Evolutionary conservation across 257 asterid genomes (phyloP).

Genomic region (Penstemon davidsonii): DNA sequence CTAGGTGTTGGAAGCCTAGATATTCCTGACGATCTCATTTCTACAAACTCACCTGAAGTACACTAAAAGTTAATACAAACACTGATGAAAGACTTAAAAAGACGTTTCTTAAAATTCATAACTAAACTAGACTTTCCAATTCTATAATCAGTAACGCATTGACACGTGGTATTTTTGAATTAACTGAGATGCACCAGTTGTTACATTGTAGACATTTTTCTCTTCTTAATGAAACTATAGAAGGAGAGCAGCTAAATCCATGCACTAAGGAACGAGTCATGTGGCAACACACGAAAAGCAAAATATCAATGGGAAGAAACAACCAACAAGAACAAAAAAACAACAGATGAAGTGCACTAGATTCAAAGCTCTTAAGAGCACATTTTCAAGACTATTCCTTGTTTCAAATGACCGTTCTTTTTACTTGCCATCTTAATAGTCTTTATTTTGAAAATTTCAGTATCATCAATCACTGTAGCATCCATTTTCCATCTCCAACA

Average conservation of each 20-base stretch:
- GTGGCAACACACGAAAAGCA: background rate
- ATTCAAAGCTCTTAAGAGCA: background rate
- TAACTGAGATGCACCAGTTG: background rate
- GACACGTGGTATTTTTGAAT: no score
- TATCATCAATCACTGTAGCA: background rate
- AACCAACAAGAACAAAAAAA: background rate
- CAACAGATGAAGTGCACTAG: background rate
- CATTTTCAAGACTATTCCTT: background rate
- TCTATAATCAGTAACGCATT: background rate
- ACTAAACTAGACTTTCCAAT: constrained; percentile 5
- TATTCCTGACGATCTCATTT: constrained; percentile 47
- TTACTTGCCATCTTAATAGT: background rate
- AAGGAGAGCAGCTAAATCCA: background rate
- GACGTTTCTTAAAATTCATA: constrained; percentile 4
- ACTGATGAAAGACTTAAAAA: constrained; percentile 10
- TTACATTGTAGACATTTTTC: background rate
- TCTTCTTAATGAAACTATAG: background rate
- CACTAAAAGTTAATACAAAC: constrained; percentile 12
- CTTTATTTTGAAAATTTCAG: background rate
- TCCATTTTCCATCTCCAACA: background rate
- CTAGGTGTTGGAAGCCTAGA: constrained; percentile 45
- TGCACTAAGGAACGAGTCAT: background rate
- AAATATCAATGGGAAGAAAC: background rate
- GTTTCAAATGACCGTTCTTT: background rate
- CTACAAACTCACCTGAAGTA: constrained; percentile 62